Base-by-base conservation (phyloP, 768 basidiomycete species). In the Clavaria fumosa region DNA sequence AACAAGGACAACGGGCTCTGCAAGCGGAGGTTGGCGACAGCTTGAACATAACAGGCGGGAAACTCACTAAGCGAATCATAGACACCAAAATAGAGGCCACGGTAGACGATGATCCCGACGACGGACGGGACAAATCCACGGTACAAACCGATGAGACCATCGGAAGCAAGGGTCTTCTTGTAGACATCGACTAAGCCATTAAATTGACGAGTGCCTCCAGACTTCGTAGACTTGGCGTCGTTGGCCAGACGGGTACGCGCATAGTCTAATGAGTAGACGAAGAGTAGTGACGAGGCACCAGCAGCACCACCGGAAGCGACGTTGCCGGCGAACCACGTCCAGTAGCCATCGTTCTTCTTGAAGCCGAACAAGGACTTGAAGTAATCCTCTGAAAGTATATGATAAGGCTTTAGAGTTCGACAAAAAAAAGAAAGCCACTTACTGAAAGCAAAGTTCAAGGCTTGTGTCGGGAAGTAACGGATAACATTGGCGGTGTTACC, bases 401-500 rank as follows among this genome's bases (percentile, higher is more conserved):
- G 33, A 45, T 42, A 42, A 11, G 34, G 7, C 15, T 4, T 1
- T 10, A 19, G 11, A 26, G 3, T 18, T 10, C 2, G 3, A 4
- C 9, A 12, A 37, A 2, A 23, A 14, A 9, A 24, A 34, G 35
- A 41, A 33, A 42, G 34, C 49, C 28, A 75, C 89, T 51, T 50
- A 95, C 85, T 97, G 82, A 96, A 97, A 59, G 93, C 93, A 54
- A 99, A 97, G 84, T 99, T 99, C 52, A 97, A 66, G 27, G 95
- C 95, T 62, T 99, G 93, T 41, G 95, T 99, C 37, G 95, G 95
- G 89, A 99, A 99, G 83, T 99, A 99, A 60, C 95, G 91, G 69
- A 99, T 95, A 66, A 99, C 95, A 67, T 99, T 99, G 75, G 95
- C 93, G 42, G 93, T 97, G 78, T 99, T 99, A 63, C 95, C 95